A percentile compares a stretch with the other conserved stretches of the same genome.
Conservation (phyloP, 345 rosid genomes). For the Alliaria petiolata region DNA sequence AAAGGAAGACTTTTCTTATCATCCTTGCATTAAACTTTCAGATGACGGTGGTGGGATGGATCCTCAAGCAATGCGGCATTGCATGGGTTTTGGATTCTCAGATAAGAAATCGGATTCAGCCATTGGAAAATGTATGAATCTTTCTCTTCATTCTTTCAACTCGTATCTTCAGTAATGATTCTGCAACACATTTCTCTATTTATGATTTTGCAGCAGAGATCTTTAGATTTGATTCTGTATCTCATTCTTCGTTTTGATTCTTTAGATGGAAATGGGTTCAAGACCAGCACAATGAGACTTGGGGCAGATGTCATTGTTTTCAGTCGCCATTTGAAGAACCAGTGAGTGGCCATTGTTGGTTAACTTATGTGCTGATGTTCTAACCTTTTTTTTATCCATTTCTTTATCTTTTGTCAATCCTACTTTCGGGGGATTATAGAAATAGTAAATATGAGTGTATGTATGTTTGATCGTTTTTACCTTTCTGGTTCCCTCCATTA, state of each 20-base stretch:
- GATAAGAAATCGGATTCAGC: conserved; percentile 70
- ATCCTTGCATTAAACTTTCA: conserved; percentile 22
- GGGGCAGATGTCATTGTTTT: conserved; percentile 94
- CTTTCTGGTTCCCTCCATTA: background rate
- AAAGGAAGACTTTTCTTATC: conserved; percentile 2
- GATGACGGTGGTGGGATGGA: conserved; percentile 99
- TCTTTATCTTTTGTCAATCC: background rate
- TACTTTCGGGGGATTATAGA: background rate
- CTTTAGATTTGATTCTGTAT: background rate
- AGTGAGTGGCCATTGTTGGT: conserved; percentile 43
- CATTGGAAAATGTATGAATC: conserved; percentile 75
- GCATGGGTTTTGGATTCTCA: conserved; percentile 98
- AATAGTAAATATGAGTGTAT: background rate
- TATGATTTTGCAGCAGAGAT: background rate
- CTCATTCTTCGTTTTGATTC: conserved; percentile 31
- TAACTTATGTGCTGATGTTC: background rate
- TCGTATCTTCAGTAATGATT: conserved; percentile 14
- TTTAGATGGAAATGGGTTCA: conserved; percentile 97
- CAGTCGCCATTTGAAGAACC: conserved; percentile 58
- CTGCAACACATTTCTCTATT: conserved; percentile 7
- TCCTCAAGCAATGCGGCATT: conserved; percentile 76
- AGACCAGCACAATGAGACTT: conserved; percentile 96
- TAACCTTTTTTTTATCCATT: background rate
- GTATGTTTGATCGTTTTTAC: background rate
- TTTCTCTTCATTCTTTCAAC: conserved; percentile 9